A percentile compares a stretch with the other conserved stretches of the same genome.
These are phyloP conservation scores for Lachancea fermentati DNA, from an alignment of 805 yeast species.

Conservation along the genomic window DNA sequence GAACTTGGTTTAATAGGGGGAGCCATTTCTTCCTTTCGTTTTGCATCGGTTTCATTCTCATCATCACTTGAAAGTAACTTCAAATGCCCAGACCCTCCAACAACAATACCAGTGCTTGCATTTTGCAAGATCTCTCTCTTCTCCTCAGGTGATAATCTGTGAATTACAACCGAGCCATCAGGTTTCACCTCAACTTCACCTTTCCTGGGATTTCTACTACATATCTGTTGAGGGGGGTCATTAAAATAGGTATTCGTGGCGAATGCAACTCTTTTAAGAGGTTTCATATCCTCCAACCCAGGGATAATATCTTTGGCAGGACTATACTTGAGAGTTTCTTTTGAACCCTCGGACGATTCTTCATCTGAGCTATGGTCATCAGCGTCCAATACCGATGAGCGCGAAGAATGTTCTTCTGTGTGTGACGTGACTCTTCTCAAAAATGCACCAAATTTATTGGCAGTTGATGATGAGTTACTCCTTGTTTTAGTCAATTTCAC, in stretches of 20 bases:
- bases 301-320: constrained; percentile 23
- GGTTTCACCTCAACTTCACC: constrained; percentile 70
- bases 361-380: constrained; percentile 9
- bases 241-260: constrained; percentile 67
- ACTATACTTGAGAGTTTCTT: not conserved
- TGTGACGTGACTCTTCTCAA: constrained; percentile 30
- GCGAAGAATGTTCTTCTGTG: constrained; percentile 13
- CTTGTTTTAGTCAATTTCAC: constrained; percentile 1
- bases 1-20: constrained; percentile 16
- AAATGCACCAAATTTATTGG: constrained; percentile 31
- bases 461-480: constrained; percentile 8
- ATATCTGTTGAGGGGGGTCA: constrained; percentile 91
- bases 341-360: not conserved
- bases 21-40: constrained; percentile 17
- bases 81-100: constrained; percentile 70
- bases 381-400: constrained; percentile 2
- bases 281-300: constrained; percentile 37
- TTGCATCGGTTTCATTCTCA: constrained; percentile 13
- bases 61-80: constrained; percentile 33
- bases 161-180: constrained; percentile 49
- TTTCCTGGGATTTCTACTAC: constrained; percentile 67
- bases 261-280: constrained; percentile 64
- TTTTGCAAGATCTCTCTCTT: constrained; percentile 38
- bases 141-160: constrained; percentile 52
- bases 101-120: constrained; percentile 65